Conservation (phyloP, 495 filamentous ascomycete genomes). For the Friedmanniomyces endolithicus region DNA sequence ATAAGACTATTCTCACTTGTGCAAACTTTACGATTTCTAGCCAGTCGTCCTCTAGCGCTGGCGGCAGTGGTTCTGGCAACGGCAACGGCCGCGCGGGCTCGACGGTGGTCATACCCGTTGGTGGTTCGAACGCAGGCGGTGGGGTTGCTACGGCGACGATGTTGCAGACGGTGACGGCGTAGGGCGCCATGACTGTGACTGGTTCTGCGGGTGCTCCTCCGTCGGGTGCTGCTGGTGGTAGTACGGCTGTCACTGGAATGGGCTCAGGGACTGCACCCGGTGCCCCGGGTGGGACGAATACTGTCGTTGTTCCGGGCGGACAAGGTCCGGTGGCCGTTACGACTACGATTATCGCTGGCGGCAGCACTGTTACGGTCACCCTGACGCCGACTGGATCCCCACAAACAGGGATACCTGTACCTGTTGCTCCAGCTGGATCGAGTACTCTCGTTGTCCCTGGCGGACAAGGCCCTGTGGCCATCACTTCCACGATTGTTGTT, state of each 20-base stretch:
- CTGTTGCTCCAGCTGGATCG: background rate
- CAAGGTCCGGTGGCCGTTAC: background rate
- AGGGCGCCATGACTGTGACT: background rate
- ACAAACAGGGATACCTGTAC: no score
- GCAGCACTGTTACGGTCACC: no score
- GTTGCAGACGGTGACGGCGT: background rate
- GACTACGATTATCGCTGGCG: background rate
- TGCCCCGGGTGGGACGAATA: no score
- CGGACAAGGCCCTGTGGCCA: no score
- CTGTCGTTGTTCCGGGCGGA: background rate
- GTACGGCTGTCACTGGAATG: no score
- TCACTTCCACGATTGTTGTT: background rate
- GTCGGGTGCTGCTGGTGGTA: no score
- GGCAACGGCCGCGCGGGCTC: background rate
- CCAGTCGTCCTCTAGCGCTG: background rate
- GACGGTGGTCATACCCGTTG: background rate
- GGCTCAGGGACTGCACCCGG: no score
- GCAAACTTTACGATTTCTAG: slow-evolving; percentile 46
- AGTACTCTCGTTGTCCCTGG: background rate
- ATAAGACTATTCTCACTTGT: slow-evolving; percentile 59
- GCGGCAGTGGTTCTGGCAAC: background rate
- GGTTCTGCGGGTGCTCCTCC: background rate
- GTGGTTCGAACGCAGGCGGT: background rate
- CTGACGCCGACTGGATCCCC: no score
- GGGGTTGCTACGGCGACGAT: background rate